Evolutionary conservation across 345 rosid species (phyloP), one percentile per base, ranked within the genome.

Genomic region (Citrus hindsii): DNA sequence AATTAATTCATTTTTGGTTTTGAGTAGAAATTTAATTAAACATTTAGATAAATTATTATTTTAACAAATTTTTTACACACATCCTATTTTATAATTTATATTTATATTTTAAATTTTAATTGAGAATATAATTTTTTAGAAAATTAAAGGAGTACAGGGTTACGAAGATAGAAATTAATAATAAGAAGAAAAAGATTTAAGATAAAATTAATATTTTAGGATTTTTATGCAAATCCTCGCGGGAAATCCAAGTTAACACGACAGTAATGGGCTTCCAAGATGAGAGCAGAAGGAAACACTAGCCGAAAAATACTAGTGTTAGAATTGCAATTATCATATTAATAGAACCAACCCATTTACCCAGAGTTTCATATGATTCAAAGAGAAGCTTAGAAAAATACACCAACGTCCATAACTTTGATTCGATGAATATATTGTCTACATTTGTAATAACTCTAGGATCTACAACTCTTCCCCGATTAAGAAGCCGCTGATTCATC

Each of bases 401-500:
- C 60, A 82, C 28, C 69, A 82, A 48, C 51, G 68, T 69, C 16
- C 76, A 75, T 42, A 60, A 40, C 35, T 56, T 53, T 18, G 56
- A 53, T 53, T 18, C 53, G 27, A 65, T 73, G 73, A n/a, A 73
- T 78, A 48, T 77, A 66, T 60, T 19, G 40, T 74, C 32, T 38
- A 66, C 71, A 71, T 42, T 25, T 53, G 27, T 33, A 21, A 73
- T 5, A 76, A 76, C 76, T 69, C 6, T 0, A 28, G 4, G 19
- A 76, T 68, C 75, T 73, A 28, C 25, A 63, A 37, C 71, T 65
- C 75, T 40, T 65, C 73, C 51, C 60, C 8, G 53, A 70, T 65
- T n/a, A 55, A 30, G 77, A 78, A 61, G 64, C 81, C 13, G 64
- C 64, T 73, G 61, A 46, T 58, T 70, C 69, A 56, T 37, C 27